Evolutionary conservation across 345 rosid species (phyloP).

Genomic region (Arabidopsis suecica): DNA sequence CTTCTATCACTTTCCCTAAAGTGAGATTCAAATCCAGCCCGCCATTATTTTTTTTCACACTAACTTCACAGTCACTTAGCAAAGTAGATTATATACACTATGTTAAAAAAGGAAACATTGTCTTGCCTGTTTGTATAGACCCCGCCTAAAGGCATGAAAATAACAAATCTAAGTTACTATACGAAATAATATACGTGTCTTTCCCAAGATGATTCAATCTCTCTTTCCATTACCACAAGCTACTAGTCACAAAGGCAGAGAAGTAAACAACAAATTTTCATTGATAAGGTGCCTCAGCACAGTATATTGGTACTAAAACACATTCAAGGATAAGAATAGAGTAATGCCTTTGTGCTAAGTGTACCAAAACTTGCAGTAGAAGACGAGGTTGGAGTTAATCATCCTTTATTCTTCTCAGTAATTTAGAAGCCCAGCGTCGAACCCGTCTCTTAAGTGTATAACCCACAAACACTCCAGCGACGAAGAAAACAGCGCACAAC

Average conservation of each 20-base stretch:
- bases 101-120: constrained; percentile 23
- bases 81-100: constrained; percentile 37
- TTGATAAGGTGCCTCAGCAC: neutral
- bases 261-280: constrained; percentile 12
- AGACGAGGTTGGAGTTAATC: constrained; percentile 44
- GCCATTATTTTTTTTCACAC: constrained; percentile 41
- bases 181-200: constrained; percentile 6
- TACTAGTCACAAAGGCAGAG: constrained; percentile 19
- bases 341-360: neutral
- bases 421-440: constrained; percentile 69
- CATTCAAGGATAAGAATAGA: constrained; percentile 9
- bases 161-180: constrained; percentile 28
- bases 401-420: constrained; percentile 71
- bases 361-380: constrained; percentile 15
- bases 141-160: constrained; percentile 44
- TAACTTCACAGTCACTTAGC: constrained; percentile 43
- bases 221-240: constrained; percentile 27
- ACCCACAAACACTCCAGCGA: constrained; percentile 79
- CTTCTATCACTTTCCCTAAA: constrained; percentile 30
- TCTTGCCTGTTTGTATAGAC: constrained; percentile 44
- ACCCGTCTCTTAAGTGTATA: constrained; percentile 78
- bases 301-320: neutral
- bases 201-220: neutral
- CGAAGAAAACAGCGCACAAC: constrained; percentile 76
- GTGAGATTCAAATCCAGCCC: constrained; percentile 34